A percentile compares a stretch with the other conserved stretches of the same genome.
Evolutionary conservation across 2,329 filamentous ascomycete species (phyloP).

Genomic region (Metarhizium guizhouense): DNA sequence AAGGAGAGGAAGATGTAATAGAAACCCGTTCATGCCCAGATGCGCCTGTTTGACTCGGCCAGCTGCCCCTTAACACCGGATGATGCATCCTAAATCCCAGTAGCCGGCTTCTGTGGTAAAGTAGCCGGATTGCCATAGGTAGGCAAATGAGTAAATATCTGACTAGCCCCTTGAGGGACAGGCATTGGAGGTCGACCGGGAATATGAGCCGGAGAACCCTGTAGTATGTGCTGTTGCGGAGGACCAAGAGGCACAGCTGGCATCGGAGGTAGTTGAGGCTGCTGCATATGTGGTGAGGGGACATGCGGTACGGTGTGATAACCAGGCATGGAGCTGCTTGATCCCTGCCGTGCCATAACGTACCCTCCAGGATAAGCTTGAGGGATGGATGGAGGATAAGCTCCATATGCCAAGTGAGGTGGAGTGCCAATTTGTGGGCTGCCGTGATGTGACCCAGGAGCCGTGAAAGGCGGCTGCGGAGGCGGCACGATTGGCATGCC

Average conservation of each 20-base stretch:
- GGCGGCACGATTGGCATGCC: conserved; percentile 40
- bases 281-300: conserved; percentile 20
- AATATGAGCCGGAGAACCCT: conserved; percentile 31
- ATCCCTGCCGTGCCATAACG: conserved; percentile 47
- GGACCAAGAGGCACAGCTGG: conserved; percentile 29
- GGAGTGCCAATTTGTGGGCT: conserved; percentile 45
- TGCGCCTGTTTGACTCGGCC: conserved; percentile 20
- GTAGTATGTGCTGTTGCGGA: conserved; percentile 29
- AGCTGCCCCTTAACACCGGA: conserved; percentile 14
- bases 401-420: conserved; percentile 40
- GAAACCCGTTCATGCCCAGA: conserved; percentile 23
- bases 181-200: conserved; percentile 36
- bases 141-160: conserved; percentile 43
- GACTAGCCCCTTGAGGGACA: conserved; percentile 32
- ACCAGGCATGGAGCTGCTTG: conserved; percentile 42
- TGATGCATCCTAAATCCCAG: conserved; percentile 33
- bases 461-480: conserved; percentile 38
- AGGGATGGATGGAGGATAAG: conserved; percentile 36
- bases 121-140: conserved; percentile 52
- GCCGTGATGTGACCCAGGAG: conserved; percentile 39
- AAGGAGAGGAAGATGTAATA: background rate
- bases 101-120: conserved; percentile 49
- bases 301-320: conserved; percentile 37
- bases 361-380: conserved; percentile 42
- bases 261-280: conserved; percentile 6